Percentiles rank a stretch among this genome's conserved stretches.
These are phyloP conservation scores for Verbascum thapsus DNA, from an alignment of 257 asterid species.

Conservation along the genomic window DNA sequence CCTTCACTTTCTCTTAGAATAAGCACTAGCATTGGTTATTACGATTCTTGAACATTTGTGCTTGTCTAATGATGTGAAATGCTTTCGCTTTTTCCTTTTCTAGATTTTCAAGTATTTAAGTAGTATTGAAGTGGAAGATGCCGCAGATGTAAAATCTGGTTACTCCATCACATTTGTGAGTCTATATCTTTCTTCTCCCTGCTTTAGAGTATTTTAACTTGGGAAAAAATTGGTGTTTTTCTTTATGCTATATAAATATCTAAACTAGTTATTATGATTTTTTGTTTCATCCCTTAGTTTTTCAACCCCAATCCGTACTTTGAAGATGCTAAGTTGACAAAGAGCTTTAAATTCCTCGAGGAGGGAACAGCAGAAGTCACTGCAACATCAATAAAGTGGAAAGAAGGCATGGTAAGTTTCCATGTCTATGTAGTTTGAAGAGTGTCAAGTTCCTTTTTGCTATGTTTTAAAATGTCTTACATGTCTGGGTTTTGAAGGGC, in stretches of 20 bases:
- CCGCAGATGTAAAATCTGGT: constrained; percentile 91
- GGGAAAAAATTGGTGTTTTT: constrained; percentile 1
- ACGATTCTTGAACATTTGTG: constrained; percentile 14
- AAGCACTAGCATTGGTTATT: constrained; percentile 4
- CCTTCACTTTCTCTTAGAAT: constrained; percentile 21
- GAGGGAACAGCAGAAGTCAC: constrained; percentile 81
- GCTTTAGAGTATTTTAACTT: neutral
- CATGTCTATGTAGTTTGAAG: constrained; percentile 6
- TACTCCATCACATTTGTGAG: constrained; percentile 88
- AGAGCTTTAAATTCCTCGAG: constrained; percentile 80
- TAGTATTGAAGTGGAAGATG: constrained; percentile 89
- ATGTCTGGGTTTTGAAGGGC: constrained; percentile 56
- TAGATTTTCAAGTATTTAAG: constrained; percentile 83
- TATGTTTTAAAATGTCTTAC: constrained; percentile 28
- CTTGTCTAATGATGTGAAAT: constrained; percentile 7
- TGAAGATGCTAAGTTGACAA: constrained; percentile 76
- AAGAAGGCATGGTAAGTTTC: constrained; percentile 80
- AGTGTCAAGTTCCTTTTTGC: constrained; percentile 7
- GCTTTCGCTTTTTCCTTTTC: constrained; percentile 22
- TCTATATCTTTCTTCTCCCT: constrained; percentile 17
- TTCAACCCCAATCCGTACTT: constrained; percentile 84
- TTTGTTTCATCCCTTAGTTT: constrained; percentile 45
- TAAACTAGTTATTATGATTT: constrained; percentile 23
- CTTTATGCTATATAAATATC: constrained; percentile 7
- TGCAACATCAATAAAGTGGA: constrained; percentile 88